Base-by-base conservation (phyloP, 148 eudicot genomes). In the Salicornia ramosissima region DNA sequence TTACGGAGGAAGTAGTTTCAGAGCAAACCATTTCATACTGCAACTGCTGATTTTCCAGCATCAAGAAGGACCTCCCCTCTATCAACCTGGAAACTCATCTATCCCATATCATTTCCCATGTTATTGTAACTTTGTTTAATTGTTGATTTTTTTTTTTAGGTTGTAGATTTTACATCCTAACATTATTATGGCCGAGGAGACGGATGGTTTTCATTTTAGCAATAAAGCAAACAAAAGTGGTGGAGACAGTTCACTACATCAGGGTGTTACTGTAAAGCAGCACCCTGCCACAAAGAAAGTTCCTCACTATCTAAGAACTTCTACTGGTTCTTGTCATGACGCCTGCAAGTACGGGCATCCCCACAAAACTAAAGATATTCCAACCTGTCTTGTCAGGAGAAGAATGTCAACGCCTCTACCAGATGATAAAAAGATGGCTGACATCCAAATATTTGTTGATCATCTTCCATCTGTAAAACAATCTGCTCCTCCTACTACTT, bases 271-370 rank as follows among this genome's bases (percentile, higher is more conserved):
- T 25, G 74, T 63, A 46, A 85, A 78, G 76, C 68, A 77, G 42
- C 65, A 51, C n/a, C n/a, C n/a, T 72, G 71, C 76, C 40, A 31
- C 43, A 21, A 74, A 73, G 53, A 69, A 74, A 62, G 67, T 78
- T 66, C 91, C 97, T 15, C 79, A 77, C 71, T 87, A 88, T 78
- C 96, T 93, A 56, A 83, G 89, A 83, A 85, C 96, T 47, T 86
- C 94, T 21, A 82, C 88, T 52, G 97, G 97, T 61, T 94, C 98
- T 49, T 90, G 98, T 67, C 96, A 88, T 71, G 98, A 90, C 72
- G 67, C 80, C 54, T 94, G 98, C 79, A 90, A 90, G 78, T 80
- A 80, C 54, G 96, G 91, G 16, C 79, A 39, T 49, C 77, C 81
- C 57, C 85, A 82, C 65, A 75, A 49, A 65, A 71, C 76, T 56